Conservation (phyloP, 1,284 basidiomycete genomes). For the Psilocybe mexicana region DNA sequence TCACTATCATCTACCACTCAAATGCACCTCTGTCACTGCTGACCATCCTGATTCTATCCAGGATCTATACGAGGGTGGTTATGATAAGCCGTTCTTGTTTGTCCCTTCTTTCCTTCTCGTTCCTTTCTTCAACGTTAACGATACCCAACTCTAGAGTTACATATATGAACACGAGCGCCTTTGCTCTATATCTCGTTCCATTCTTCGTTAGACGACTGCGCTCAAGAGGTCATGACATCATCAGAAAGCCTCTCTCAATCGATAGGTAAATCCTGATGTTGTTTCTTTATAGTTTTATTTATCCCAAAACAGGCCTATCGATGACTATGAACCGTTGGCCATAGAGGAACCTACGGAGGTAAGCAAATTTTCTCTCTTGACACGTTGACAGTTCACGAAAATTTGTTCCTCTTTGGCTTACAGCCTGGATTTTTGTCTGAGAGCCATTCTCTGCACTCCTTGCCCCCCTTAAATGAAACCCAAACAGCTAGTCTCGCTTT, state of each 20-base stretch:
- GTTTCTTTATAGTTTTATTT: not conserved
- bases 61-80: constrained; percentile 72
- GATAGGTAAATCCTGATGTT: constrained; percentile 8
- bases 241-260: constrained; percentile 1
- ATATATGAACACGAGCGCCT: constrained; percentile 87
- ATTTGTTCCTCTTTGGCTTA: not conserved
- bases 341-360: constrained; percentile 16
- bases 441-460: constrained; percentile 1
- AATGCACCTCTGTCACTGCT: constrained; percentile 6
- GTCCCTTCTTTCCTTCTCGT: constrained; percentile 26
- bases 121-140: constrained; percentile 7
- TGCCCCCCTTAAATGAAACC: constrained; percentile 56
- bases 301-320: constrained; percentile 3
- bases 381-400: not conserved
- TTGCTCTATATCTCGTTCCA: constrained; percentile 88
- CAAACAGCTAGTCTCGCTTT: constrained; percentile 81
- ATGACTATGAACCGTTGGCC: constrained; percentile 20
- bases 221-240: constrained; percentile 20
- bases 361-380: not conserved
- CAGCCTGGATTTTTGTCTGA: not conserved
- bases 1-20: constrained; percentile 28
- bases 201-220: constrained; percentile 48
- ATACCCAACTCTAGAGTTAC: constrained; percentile 50
- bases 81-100: constrained; percentile 80
- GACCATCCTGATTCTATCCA: constrained; percentile 28